These are phyloP conservation scores for Lactarius akahatsu DNA, from an alignment of 768 basidiomycete species.

Conservation along the genomic window DNA sequence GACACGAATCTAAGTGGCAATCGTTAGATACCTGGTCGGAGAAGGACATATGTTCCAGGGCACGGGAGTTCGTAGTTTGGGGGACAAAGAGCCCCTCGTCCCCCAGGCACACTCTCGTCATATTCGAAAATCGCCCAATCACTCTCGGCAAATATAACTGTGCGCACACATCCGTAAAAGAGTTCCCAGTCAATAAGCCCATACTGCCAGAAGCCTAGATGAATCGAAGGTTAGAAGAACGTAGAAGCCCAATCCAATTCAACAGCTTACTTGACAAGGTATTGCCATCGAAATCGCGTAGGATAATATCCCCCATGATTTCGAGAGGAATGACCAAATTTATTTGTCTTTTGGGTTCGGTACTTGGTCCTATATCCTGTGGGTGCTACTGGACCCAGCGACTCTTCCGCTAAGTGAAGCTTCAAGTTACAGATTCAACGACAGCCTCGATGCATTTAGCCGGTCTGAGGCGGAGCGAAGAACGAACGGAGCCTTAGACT, in stretches of 20 bases:
- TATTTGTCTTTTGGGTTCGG: too few species aligned
- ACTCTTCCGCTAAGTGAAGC: too few species aligned
- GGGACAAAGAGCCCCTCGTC: not conserved
- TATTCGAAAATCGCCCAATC: not conserved
- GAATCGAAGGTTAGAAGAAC: not conserved
- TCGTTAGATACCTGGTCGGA: not conserved
- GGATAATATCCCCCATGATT: not conserved
- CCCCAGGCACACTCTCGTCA: not conserved
- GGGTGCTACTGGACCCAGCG: too few species aligned
- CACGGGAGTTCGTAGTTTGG: not conserved
- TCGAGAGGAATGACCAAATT: too few species aligned
- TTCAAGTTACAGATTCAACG: too few species aligned
- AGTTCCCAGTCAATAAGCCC: not conserved
- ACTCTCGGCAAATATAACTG: not conserved
- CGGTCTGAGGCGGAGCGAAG: too few species aligned
- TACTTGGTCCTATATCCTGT: too few species aligned
- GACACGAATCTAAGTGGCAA: not conserved
- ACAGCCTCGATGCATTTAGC: too few species aligned
- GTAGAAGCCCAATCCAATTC: not conserved
- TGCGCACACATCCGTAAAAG: not conserved
- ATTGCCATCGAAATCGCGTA: not conserved
- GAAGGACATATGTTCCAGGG: constrained; percentile 1
- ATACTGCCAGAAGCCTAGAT: not conserved
- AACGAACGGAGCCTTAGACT: too few species aligned
- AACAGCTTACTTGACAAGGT: not conserved